Conservation (phyloP, 257 asterid genomes). For the Plantago ovata region DNA sequence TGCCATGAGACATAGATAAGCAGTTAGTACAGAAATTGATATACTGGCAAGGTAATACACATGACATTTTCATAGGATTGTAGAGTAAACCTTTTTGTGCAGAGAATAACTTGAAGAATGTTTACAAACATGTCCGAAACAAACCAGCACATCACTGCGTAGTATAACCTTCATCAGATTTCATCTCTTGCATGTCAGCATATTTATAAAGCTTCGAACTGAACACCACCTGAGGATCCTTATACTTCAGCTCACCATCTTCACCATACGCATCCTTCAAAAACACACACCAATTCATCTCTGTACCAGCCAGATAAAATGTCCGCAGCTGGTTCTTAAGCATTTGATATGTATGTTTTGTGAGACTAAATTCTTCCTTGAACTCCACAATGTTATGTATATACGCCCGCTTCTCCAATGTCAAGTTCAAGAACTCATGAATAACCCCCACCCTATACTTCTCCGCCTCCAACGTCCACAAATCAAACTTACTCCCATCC, state of each 20-base stretch:
- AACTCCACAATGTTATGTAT: constrained; percentile 95
- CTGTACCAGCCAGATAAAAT: constrained; percentile 85
- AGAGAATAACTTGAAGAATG: neutral
- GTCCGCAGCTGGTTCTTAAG: constrained; percentile 76
- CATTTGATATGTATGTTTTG: constrained; percentile 84
- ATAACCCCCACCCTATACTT: constrained; percentile 82
- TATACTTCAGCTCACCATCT: constrained; percentile 53
- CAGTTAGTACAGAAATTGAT: neutral
- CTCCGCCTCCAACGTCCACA: constrained; percentile 93
- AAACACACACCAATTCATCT: constrained; percentile 98
- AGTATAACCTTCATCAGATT: constrained; percentile 10
- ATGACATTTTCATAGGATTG: neutral
- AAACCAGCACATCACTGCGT: neutral
- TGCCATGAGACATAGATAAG: neutral
- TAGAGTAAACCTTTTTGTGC: neutral
- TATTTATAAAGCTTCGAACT: constrained; percentile 53
- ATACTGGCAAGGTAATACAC: neutral
- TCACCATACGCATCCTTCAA: constrained; percentile 80
- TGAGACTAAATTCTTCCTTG: constrained; percentile 81
- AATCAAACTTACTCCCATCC: constrained; percentile 67
- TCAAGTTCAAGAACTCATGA: constrained; percentile 90
- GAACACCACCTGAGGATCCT: constrained; percentile 79
- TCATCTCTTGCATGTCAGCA: constrained; percentile 59
- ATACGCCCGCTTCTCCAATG: constrained; percentile 91
- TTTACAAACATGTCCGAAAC: neutral